phyloP scores from a whole-genome alignment of 768 basidiomycete genomes.

The Rhizopogon vulgaris region DNA sequence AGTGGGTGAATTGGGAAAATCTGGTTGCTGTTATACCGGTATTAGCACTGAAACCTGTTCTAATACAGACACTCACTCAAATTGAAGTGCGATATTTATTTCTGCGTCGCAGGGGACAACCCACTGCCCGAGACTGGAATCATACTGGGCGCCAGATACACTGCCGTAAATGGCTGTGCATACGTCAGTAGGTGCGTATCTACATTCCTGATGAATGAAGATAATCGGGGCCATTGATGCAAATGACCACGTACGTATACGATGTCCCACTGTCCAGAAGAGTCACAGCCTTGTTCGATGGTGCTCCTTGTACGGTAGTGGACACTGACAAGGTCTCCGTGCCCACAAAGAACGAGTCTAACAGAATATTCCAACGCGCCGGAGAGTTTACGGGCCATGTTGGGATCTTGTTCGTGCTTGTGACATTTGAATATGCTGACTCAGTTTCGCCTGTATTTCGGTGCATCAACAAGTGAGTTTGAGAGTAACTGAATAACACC shows the following conservation, averaged over 20 bases:
- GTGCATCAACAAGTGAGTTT: background rate
- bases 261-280: conserved; percentile 81
- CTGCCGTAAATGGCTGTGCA: conserved; percentile 65
- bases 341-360: conserved; percentile 68
- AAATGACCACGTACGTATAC: conserved; percentile 50
- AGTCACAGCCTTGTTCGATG: conserved; percentile 65
- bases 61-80: conserved; percentile 45
- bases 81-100: conserved; percentile 74
- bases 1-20: conserved; percentile 77
- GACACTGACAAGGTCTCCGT: conserved; percentile 44
- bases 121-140: conserved; percentile 54
- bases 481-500: background rate
- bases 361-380: conserved; percentile 67
- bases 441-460: conserved; percentile 57
- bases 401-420: conserved; percentile 51
- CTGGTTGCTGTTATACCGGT: conserved; percentile 44
- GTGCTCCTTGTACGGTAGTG: conserved; percentile 50
- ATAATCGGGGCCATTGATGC: background rate
- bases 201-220: conserved; percentile 19
- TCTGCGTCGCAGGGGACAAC: conserved; percentile 67
- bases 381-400: conserved; percentile 69
- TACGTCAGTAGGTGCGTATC: conserved; percentile 63
- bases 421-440: conserved; percentile 52
- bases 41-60: background rate
- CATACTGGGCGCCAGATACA: conserved; percentile 57